Base-by-base conservation (phyloP, 768 basidiomycete species). In the Leccinum barrowsii region DNA sequence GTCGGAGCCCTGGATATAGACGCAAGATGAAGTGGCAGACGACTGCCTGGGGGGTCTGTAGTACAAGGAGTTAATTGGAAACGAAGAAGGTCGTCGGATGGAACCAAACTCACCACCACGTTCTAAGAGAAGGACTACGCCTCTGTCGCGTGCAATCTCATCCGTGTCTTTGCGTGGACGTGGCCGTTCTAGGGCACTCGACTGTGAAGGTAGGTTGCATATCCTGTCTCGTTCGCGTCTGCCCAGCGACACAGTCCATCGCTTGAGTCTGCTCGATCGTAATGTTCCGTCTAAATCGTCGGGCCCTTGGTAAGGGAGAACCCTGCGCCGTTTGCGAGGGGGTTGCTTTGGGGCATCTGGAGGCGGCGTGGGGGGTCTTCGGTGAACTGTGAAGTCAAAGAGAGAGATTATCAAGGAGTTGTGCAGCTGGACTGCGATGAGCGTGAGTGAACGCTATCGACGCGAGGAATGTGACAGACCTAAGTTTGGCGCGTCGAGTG, bases 381-480 rank as follows among this genome's bases (percentile, higher is more conserved):
- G 84, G 63, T 87, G 83, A 0, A 84, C 83, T 2, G 89, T 89
- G 22, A 87, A 87, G 71, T 90, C 90, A 61, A 92, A 90, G 15
- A 93, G 73, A 2, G 90, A 90, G 30, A 92, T 91, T 35, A 93
- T 85, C 32, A 93, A 78, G 11, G 90, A 85, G 71, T 93, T 93
- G 68, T 93, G 91, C 2, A 92, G 75, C 71, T 90, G 89, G 28
- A 91, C 87, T 87, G 60, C n/a, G 46, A 10, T 57, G 32, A 59
- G 26, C 24, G 57, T 68, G 22, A 66, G 65, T 28, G 12, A 48
- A n/a, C 17, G 11, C 11, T 19, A 19, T 24, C 7, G 26, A 15
- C 19, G 53, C 26, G 50, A 47, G 21, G 19, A 50, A 28, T 8
- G n/a, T 6, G 42, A 70, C 67, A 19, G 35, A 78, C 80, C 74